phyloP scores from a whole-genome alignment of 1,284 basidiomycete genomes.

The Ganoderma lucidum region DNA sequence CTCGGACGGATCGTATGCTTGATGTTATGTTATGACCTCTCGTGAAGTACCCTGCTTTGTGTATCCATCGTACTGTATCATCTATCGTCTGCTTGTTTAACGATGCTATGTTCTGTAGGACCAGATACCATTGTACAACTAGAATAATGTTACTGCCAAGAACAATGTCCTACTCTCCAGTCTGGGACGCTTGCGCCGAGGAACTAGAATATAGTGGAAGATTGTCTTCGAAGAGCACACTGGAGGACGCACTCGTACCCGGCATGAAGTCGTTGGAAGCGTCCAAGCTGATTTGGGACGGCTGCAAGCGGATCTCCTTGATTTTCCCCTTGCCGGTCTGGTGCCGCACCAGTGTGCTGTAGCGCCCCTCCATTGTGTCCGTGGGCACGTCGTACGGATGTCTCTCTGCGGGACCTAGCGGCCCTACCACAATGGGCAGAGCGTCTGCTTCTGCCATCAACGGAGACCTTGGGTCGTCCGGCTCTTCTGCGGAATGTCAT shows the following conservation, averaged over 20 bases:
- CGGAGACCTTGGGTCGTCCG: neutral
- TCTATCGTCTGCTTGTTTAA: neutral
- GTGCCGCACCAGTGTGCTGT: neutral
- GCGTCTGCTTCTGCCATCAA: neutral
- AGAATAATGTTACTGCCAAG: neutral
- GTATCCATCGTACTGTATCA: neutral
- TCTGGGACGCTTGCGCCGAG: neutral
- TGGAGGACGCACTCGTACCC: neutral
- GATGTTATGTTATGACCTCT: slow-evolving; percentile 3
- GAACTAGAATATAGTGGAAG: neutral
- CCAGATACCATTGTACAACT: neutral
- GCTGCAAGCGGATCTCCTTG: slow-evolving; percentile 7
- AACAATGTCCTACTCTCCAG: neutral
- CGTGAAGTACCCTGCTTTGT: neutral
- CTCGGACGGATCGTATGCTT: neutral
- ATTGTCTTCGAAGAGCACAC: neutral
- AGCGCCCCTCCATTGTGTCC: neutral
- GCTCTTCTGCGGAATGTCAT: neutral
- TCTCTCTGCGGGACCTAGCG: neutral
- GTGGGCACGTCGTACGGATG: slow-evolving; percentile 1
- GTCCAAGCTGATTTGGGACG: neutral
- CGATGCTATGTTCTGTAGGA: neutral
- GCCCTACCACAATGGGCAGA: neutral
- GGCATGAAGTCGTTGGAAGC: neutral
- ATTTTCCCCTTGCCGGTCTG: neutral